phyloP scores from a whole-genome alignment of 805 yeast genomes.

The Yamadazyma takamatsuzukensis region DNA sequence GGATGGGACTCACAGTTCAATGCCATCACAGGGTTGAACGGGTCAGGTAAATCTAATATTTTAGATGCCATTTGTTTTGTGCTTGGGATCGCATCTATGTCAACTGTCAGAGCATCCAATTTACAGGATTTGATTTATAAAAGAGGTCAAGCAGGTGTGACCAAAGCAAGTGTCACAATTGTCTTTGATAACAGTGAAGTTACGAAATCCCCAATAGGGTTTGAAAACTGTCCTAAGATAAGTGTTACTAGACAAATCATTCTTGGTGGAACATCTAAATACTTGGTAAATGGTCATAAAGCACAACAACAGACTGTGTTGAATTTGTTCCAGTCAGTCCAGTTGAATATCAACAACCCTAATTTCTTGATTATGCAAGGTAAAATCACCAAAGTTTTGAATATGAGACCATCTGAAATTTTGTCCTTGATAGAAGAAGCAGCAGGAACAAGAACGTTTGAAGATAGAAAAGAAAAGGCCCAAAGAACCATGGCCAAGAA shows the following conservation, averaged over 20 bases:
- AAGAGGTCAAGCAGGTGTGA: conserved; percentile 97
- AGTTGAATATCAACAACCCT: conserved; percentile 93
- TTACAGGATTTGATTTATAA: conserved; percentile 93
- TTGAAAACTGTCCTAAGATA: conserved; percentile 70
- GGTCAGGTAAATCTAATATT: conserved; percentile 96
- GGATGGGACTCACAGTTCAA: conserved; percentile 97
- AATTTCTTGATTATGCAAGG: conserved; percentile 99
- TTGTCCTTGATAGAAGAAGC: conserved; percentile 94
- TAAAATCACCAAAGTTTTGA: conserved; percentile 91
- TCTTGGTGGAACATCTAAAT: conserved; percentile 89
- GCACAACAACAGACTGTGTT: conserved; percentile 93
- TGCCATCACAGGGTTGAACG: conserved; percentile 96
- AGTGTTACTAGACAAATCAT: conserved; percentile 90
- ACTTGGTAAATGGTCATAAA: conserved; percentile 90
- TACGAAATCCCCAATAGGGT: conserved; percentile 80
- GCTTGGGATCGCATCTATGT: conserved; percentile 91
- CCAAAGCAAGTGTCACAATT: conserved; percentile 94
- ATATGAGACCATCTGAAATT: conserved; percentile 92
- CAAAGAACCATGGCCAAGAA: conserved; percentile 88
- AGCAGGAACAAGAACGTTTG: conserved; percentile 95
- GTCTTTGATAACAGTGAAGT: conserved; percentile 87
- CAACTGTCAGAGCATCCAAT: conserved; percentile 91
- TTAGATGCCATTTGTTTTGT: conserved; percentile 97
- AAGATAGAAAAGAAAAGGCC: conserved; percentile 88
- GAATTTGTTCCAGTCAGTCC: conserved; percentile 89